These are phyloP conservation scores for Farysia itapuensis DNA, from an alignment of 1,284 basidiomycete genomes.

Conservation along the genomic window DNA sequence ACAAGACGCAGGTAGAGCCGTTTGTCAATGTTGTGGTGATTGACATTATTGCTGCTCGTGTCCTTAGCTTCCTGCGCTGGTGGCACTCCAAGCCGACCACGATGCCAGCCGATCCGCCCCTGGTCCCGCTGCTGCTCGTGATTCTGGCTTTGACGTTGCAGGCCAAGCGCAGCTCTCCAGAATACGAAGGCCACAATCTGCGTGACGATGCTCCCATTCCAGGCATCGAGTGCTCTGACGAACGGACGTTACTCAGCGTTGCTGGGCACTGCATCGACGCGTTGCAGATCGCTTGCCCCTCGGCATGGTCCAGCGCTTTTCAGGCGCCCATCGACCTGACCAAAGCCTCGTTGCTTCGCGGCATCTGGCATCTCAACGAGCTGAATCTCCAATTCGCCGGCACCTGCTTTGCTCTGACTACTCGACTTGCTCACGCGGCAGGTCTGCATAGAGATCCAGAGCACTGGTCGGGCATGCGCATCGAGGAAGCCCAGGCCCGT, in stretches of 20 bases:
- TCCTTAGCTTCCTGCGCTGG: constrained; percentile 47
- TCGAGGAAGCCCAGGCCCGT: constrained; percentile 45
- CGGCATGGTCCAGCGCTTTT: constrained; percentile 44
- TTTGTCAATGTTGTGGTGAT: constrained; percentile 43
- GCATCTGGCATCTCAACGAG: constrained; percentile 50
- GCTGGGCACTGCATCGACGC: constrained; percentile 45
- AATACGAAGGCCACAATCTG: constrained; percentile 20
- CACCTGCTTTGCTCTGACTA: constrained; percentile 42
- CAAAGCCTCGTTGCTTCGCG: constrained; percentile 43
- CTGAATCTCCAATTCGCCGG: constrained; percentile 47
- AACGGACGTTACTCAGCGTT: constrained; percentile 43
- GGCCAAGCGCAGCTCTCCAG: constrained; percentile 33
- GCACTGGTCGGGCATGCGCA: constrained; percentile 46
- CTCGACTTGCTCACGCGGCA: constrained; percentile 47
- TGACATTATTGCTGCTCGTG: constrained; percentile 45
- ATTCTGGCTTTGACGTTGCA: constrained; percentile 50
- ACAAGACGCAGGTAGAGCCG: constrained; percentile 42
- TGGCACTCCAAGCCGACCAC: constrained; percentile 48
- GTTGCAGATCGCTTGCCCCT: constrained; percentile 48
- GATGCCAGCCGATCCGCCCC: constrained; percentile 48
- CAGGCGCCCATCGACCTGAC: constrained; percentile 51
- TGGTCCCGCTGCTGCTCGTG: constrained; percentile 47
- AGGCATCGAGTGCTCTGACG: constrained; percentile 34
- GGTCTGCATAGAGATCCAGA: constrained; percentile 46
- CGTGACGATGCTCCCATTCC: constrained; percentile 19